phyloP scores from a whole-genome alignment of 768 basidiomycete genomes.

The Epithele typhae region DNA sequence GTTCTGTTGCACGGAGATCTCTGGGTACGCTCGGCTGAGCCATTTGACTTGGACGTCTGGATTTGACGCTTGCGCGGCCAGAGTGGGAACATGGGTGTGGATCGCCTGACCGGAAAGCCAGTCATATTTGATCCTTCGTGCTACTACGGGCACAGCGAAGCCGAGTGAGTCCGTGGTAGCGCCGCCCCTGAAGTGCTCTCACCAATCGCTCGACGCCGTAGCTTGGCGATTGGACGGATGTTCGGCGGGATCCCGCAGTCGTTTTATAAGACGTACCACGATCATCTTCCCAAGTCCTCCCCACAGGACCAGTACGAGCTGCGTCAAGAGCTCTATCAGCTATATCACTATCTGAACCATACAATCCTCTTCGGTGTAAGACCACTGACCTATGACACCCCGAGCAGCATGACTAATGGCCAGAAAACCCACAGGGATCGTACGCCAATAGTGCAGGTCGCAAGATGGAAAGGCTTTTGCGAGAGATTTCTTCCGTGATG shows the following conservation, averaged over 20 bases:
- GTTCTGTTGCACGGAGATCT: conserved; percentile 77
- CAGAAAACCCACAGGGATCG: conserved; percentile 29
- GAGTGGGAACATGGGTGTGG: conserved; percentile 73
- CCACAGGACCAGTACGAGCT: conserved; percentile 62
- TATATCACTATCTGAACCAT: conserved; percentile 83
- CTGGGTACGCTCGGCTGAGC: conserved; percentile 49
- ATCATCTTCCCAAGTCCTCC: conserved; percentile 56
- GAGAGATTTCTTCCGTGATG: no score
- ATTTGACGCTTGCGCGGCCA: conserved; percentile 21
- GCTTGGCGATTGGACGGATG: conserved; percentile 73
- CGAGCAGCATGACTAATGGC: neutral
- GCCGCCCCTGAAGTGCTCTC: no score
- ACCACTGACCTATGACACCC: conserved; percentile 2
- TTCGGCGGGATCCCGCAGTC: conserved; percentile 68
- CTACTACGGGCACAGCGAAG: conserved; percentile 78
- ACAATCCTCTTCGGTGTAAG: conserved; percentile 75
- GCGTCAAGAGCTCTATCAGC: conserved; percentile 65
- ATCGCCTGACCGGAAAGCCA: conserved; percentile 48
- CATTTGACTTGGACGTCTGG: neutral
- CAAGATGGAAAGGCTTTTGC: conserved; percentile 43
- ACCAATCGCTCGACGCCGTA: no score
- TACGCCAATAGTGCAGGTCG: conserved; percentile 52
- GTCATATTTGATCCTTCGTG: conserved; percentile 77
- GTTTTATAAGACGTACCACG: conserved; percentile 66
- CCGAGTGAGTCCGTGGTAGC: conserved; percentile 65